A percentile compares a stretch with the other conserved stretches of the same genome.
Evolutionary conservation across 106 monocot species (phyloP).

Genomic region (Cymbidium sinense): DNA sequence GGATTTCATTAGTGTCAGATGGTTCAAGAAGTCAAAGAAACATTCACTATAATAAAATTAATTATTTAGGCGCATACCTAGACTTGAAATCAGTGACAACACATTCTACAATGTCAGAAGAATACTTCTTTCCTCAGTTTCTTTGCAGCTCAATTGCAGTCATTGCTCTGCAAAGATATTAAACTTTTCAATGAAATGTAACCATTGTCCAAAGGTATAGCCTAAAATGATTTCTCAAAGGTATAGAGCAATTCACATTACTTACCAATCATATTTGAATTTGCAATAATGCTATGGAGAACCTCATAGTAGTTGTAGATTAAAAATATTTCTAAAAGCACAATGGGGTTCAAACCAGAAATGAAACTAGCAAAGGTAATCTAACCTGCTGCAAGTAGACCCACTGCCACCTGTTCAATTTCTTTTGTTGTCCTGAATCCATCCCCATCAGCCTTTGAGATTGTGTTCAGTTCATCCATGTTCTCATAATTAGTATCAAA

Average conservation of each 20-base stretch:
- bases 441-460: not conserved
- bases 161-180: constrained; percentile 41
- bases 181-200: not conserved
- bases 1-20: not conserved
- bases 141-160: constrained; percentile 44
- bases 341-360: not conserved
- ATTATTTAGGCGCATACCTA: constrained; percentile 26
- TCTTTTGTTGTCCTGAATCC: constrained; percentile 18
- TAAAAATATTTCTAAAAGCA: not conserved
- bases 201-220: not conserved
- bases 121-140: constrained; percentile 57
- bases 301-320: not conserved
- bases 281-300: not conserved
- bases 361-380: not conserved
- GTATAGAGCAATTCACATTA: not conserved
- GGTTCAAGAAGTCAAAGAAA: not conserved
- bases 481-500: not conserved
- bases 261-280: not conserved
- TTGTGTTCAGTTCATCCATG: constrained; percentile 4
- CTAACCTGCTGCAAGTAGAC: constrained; percentile 47
- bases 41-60: not conserved
- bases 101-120: constrained; percentile 30
- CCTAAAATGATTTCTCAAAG: not conserved
- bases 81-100: constrained; percentile 43
- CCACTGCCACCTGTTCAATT: constrained; percentile 30